Conservation (phyloP, 2,329 filamentous ascomycete species). For the Graphiopsis chlorocephala region DNA sequence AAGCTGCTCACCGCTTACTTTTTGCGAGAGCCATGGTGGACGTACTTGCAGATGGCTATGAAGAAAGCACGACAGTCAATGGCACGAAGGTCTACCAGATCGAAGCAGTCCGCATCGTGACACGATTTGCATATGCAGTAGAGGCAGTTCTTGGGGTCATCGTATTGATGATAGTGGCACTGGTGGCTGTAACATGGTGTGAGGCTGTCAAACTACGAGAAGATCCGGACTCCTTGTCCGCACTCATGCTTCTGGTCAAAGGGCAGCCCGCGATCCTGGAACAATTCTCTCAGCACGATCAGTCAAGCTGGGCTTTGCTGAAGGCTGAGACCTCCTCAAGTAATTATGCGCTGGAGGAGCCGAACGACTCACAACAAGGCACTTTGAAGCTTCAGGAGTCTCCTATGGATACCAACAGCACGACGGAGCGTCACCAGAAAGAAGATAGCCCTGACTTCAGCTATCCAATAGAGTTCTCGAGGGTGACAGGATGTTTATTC, state of each 20-base stretch:
- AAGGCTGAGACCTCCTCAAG: not conserved
- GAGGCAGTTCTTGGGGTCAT: not conserved
- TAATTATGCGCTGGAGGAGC: not conserved
- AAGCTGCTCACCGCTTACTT: conserved; percentile 42
- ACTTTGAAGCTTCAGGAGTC: not conserved
- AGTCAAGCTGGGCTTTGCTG: not conserved
- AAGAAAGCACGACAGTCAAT: conserved; percentile 3
- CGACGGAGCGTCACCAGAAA: not conserved
- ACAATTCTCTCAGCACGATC: conserved; percentile 2
- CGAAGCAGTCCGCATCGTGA: conserved; percentile 38
- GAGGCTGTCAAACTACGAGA: not conserved
- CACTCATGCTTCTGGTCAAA: conserved; percentile 36
- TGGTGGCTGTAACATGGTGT: not conserved
- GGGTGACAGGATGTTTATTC: not conserved
- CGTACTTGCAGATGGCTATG: conserved; percentile 25
- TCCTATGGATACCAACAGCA: not conserved
- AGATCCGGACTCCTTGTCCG: conserved; percentile 38
- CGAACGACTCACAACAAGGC: not conserved
- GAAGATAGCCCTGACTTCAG: not conserved
- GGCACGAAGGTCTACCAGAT: conserved; percentile 27
- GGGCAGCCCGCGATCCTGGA: conserved; percentile 22
- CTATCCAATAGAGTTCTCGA: not conserved
- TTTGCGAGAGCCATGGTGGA: conserved; percentile 40
- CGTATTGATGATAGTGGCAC: not conserved
- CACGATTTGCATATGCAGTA: conserved; percentile 35